Evolutionary conservation across 2,329 filamentous ascomycete species (phyloP), one percentile per base, ranked within the genome.

Genomic region (Aspergillus neoniger): DNA sequence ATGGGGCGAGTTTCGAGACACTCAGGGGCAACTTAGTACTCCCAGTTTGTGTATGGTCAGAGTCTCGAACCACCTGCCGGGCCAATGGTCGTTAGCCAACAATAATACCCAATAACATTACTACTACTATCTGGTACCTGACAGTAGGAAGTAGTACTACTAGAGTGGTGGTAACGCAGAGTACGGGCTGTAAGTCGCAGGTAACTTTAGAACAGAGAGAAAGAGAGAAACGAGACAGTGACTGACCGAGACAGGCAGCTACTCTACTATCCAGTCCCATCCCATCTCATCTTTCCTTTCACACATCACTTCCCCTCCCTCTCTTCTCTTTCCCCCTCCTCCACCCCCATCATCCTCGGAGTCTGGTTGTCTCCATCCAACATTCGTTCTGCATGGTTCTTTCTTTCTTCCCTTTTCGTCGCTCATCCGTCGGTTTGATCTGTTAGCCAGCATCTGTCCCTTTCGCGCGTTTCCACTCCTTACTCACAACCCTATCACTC

Each of bases 21-120:
- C 55, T 65, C 63, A 65, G 65, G 65, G 65, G 61, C 61, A 62
- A 65, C 21, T 54, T 14, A 14, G 12, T 36, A 36, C 32, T 36
- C 32, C 32, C 32, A 36, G 12, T 36, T 36, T 36, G 32, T 36
- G 32, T 36, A 36, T 36, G 56, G 63, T 63, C 57, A 41, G 63
- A 63, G 63, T 55, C 57, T 63, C 61, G 54, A 65, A 63, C 64
- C 60, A 58, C 52, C 52, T 39, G 19, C 50, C 21, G 56, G 28
- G 32, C 21, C 47, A 25, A 44, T 61, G 17, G 9, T 19, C 49
- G 28, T 28, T 50, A 30, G 47, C 41, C 41, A 44, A 44, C 41
- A 44, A 44, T 44, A 44, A 54, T 53, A 32, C 53, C 17, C 17
- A 17, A 32, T 17, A 44, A 57, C 30, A 36, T 36, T 36, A 28